Evolutionary conservation across 2,329 filamentous ascomycete species (phyloP), one percentile per base, ranked within the genome.

Genomic region (Fusarium chlamydosporum): DNA sequence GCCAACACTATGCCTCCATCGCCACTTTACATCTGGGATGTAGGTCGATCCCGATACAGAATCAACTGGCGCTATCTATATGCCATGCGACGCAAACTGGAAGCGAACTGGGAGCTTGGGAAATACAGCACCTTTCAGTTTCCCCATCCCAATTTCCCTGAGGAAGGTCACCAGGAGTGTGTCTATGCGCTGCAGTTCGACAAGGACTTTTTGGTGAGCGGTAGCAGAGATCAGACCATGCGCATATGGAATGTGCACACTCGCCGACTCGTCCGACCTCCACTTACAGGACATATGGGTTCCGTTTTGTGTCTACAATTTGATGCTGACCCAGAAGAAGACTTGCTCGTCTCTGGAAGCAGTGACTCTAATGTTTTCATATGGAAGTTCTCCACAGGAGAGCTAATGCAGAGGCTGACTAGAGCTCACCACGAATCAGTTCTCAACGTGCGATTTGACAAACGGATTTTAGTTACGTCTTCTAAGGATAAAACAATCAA

Each of bases 401-500:
- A 94, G 74, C 87, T 93, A 35, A 80, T 98, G 13, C 92, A 94
- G 74, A 89, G 89, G 59, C 87, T 98, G 33, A 84, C 84, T 2
- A 85, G 88, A 43, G 95, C 95, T 0, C 96, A 99, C 77, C 83
- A 85, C 31, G 96, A 99, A 78, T 97, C 95, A 0, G 94, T 99
- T 0, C 83, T 99, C 16, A 98, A 98, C 75, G 89, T 99, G 58
- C 89, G 92, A 65, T 99, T 98, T 71, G 94, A 98, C 76, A 91
- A 93, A 70, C 88, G 93, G 10, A 96, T 96, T 67, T 85, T 99
- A 6, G 93, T 98, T 13, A 99, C 96, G 1, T 98, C 96, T 75
- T 98, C 95, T 48, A 99, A 99, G 78, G 96, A 99, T 79, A 96
- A 94, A 79, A 91, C 91, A 1, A 97, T 99, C 83, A 97, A 97